Evolutionary conservation across 768 basidiomycete genomes (phyloP), one percentile per base, ranked within the genome.

Genomic region (Panellus pusillus): DNA sequence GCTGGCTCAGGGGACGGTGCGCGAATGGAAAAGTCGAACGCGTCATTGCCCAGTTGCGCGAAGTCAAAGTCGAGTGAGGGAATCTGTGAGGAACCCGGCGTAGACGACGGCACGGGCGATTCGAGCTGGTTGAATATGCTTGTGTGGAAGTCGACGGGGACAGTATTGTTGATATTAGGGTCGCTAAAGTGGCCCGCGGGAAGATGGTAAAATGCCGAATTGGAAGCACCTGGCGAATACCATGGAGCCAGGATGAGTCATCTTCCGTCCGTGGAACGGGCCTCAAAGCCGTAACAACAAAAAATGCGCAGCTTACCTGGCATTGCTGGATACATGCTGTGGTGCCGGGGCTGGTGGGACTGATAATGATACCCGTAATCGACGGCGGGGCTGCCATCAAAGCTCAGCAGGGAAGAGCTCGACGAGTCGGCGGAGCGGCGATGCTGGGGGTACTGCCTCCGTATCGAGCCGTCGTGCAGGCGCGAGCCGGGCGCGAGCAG

Each of bases 251-350:
- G 27, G 38, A 35, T 63, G 49, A 58, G 61, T 64, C 45, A 51
- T 38, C 49, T 28, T 38, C 36, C 11, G 32, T 35, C 32, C 17
- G 35, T 48, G 59, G 48, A 55, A 60, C 60, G 54, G 54, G 44
- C 53, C 35, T 40, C 47, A 51, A 42, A 37, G 38, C 28, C 15
- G 24, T 24, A 24, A 24, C 24, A 17, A 31, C 14, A 12, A 18
- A 9, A 9, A 11, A 35, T 32, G 7, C 7, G 32, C 27, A 27
- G 65, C 78, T 63, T 63, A 81, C 80, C 74, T 61, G 74, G 70
- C 65, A 79, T 68, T n/a, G 68, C 71, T 63, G 76, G 68, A 36
- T 76, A 69, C 62, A 74, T 61, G 50, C 63, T 50, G 59, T 65
- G 52, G 43, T 54, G 56, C 29, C 60, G 60, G 58, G 61, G 66